Base-by-base conservation (phyloP, 805 yeast genomes). In the Jamesozyma rosinii region DNA sequence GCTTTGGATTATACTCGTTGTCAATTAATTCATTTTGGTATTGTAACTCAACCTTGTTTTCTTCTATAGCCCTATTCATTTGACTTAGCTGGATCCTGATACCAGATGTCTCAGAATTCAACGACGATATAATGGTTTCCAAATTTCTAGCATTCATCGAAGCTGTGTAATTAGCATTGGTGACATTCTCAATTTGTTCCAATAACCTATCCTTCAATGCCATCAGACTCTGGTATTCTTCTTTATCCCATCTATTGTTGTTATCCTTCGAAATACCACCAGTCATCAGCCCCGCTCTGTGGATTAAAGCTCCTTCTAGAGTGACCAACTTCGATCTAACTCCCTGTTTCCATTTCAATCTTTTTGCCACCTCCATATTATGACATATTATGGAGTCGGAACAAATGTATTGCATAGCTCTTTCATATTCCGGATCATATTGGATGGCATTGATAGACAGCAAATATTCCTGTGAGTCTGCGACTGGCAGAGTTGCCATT, bases 271-370 rank as follows among this genome's bases (percentile, higher is more conserved):
- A 70, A 24, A 70, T 66, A 50, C 97, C 97, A 59, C 97, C 97
- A 8, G 97, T 83, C 95, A 92, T 86, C 31, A 88, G 69, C 5
- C 95, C 95, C 4, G 90, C 80, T 54, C 77, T 79, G 57, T 86
- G 87, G 38, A 92, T 83, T 26, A 88, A 69, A 0, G 90, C 76
- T 1, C 98, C 98, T 40, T 86, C 87, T 13, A 86, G 54, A 0
- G 95, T 76, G 2, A 89, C 95, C 39, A 83, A 65, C 59, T 84
- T 87, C 34, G 76, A 77, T 39, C 72, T 72, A 24, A 77, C 63
- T 6, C 71, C 67, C 31, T 66, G 64, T 17, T 70, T 69, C 90
- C 95, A 86, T 56, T 85, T 79, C 45, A 90, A 64, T 1, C 70
- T 66, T 55, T 80, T 76, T 1, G 97, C 97, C 22, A 75, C 61